These are phyloP conservation scores for Xeromyces bisporus DNA, from an alignment of 495 filamentous ascomycete genomes.

Conservation along the genomic window DNA sequence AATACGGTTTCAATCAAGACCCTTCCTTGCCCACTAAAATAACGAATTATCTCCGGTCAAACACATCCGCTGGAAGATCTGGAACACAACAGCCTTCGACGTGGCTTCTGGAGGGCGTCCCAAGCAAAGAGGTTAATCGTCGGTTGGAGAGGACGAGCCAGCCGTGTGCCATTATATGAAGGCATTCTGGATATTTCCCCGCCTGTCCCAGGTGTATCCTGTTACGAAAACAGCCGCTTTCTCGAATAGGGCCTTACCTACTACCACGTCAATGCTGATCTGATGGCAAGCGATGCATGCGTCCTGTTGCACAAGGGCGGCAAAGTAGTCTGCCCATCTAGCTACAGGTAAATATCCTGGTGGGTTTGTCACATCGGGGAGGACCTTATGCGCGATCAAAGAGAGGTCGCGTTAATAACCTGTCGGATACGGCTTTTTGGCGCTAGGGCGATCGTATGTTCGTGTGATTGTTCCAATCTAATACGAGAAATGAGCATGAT, in stretches of 20 bases:
- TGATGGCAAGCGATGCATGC: conserved; percentile 4
- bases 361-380: conserved; percentile 4
- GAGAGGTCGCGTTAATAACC: conserved; percentile 6
- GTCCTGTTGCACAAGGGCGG: conserved; percentile 4
- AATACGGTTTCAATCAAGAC: conserved; percentile 5
- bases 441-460: conserved; percentile 4
- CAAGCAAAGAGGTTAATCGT: conserved; percentile 6
- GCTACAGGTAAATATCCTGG: conserved; percentile 8
- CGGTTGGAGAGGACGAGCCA: conserved; percentile 1
- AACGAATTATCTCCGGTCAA: too few relatives aligned
- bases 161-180: conserved; percentile 6
- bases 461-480: conserved; percentile 1
- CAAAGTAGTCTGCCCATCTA: conserved; percentile 6
- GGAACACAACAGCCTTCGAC: conserved; percentile 5
- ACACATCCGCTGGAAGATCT: conserved; percentile 5
- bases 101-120: conserved; percentile 4
- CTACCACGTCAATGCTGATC: conserved; percentile 2
- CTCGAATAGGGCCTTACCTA: conserved; percentile 3
- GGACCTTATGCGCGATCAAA: conserved; percentile 3
- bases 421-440: conserved; percentile 3
- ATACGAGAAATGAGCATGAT: background rate
- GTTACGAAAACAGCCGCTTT: conserved; percentile 6
- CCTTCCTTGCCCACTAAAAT: background rate
- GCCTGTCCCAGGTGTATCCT: conserved; percentile 5
- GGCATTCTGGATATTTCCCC: conserved; percentile 2